Evolutionary conservation across 2,329 filamentous ascomycete genomes (phyloP), one percentile per base, ranked within the genome.

Genomic region (Colletotrichum sp.): DNA sequence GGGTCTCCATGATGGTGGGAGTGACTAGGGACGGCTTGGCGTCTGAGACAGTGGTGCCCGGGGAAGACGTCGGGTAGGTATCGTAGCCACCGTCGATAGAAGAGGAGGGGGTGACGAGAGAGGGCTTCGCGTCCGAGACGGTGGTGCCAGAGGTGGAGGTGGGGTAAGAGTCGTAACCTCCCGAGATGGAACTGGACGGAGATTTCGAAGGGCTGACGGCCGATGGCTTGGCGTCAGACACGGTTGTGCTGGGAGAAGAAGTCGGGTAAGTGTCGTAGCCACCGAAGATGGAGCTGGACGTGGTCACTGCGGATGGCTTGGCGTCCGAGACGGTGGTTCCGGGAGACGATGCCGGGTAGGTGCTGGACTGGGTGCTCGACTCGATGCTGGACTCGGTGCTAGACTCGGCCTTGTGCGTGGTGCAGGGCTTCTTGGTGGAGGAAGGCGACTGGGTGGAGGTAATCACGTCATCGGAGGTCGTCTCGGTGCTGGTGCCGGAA

Each of bases 1-100:
- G 67, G 7, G 72, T 75, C 61, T 66, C 48, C 5, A 75, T 24
- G 2, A 68, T 71, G 3, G 72, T 75, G 13, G 48, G 61, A 7
- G 52, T 75, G 4, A 71, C 36, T 18, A 75, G 15, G n/a, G 71
- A 74, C n/a, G 71, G 71, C 48, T 56, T 52, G 3, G 60, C 67
- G 62, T 60, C 70, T 6, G 38, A 67, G 9, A 74, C 34, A 5
- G 71, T 74, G 15, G 66, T 74, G 8, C 34, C 66, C 5, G 43
- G 26, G 9, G 26, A 55, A 5, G 67, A 55, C 8, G 32, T 28
- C 10, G 43, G 34, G 24, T 58, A n/a, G 56, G 15, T 61, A 15
- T 56, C 71, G 18, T 74, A 74, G 16, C n/a, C 71, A 8, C 32
- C 60, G 1, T 60, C 6, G 32, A 74, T 48, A n/a, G 52, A n/a